A percentile compares a stretch with the other conserved stretches of the same genome.
phyloP scores from a whole-genome alignment of 163 green algal species.

The Scenedesmus sp. region DNA sequence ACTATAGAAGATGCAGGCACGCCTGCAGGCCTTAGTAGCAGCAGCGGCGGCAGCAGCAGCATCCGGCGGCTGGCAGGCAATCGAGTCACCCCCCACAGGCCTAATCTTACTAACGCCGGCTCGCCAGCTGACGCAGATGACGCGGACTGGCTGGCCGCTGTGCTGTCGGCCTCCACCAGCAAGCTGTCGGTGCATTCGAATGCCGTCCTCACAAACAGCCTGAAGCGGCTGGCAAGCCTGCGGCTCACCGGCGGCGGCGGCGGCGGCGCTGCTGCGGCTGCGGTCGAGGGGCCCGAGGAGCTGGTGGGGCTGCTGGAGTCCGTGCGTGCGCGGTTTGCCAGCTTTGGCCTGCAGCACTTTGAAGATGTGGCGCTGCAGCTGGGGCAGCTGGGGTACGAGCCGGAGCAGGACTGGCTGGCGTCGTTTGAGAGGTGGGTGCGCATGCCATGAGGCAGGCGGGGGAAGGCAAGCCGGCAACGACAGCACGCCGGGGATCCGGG shows the following conservation, averaged over 20 bases:
- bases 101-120: background rate
- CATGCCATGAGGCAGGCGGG: too few relatives aligned
- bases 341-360: slow-evolving; percentile 39
- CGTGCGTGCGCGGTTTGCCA: slow-evolving; percentile 17
- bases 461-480: too few relatives aligned
- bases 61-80: background rate
- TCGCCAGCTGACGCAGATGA: background rate
- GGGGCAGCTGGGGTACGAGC: slow-evolving; percentile 17
- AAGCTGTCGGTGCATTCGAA: slow-evolving; percentile 13
- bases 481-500: too few relatives aligned
- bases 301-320: slow-evolving; percentile 23
- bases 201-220: slow-evolving; percentile 39
- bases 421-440: slow-evolving; percentile 36
- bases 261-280: background rate
- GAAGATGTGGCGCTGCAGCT: slow-evolving; percentile 41
- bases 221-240: slow-evolving; percentile 41
- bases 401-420: slow-evolving; percentile 18
- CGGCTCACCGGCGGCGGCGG: background rate
- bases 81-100: background rate
- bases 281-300: background rate
- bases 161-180: slow-evolving; percentile 22
- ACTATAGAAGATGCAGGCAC: background rate
- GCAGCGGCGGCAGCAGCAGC: slow-evolving; percentile 10
- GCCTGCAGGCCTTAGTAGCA: background rate
- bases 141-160: slow-evolving; percentile 40